phyloP scores from a whole-genome alignment of 805 yeast species.

The Yarrowia sp. region DNA sequence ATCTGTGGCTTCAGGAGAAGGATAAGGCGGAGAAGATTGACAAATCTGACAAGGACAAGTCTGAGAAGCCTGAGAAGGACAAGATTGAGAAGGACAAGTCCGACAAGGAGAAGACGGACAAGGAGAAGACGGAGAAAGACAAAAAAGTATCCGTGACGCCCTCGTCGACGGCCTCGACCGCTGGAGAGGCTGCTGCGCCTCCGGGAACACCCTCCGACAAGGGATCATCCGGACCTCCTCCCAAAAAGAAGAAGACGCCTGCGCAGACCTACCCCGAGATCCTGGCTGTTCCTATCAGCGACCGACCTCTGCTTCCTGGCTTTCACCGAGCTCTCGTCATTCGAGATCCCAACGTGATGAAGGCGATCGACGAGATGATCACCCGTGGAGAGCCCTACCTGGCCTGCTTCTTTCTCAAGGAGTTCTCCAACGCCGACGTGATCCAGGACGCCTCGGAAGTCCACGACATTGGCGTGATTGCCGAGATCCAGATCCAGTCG shows the following conservation, averaged over 20 bases:
- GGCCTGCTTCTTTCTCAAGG: constrained; percentile 24
- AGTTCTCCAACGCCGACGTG: constrained; percentile 20
- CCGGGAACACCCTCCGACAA: neutral
- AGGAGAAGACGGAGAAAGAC: constrained; percentile 6
- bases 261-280: constrained; percentile 25
- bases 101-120: constrained; percentile 15
- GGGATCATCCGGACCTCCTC: constrained; percentile 3
- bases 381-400: constrained; percentile 22
- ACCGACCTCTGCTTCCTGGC: constrained; percentile 21
- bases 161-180: constrained; percentile 4
- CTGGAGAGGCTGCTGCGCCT: constrained; percentile 1
- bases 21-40: constrained; percentile 3
- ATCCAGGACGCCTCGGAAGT: constrained; percentile 24
- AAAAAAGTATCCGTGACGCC: no score
- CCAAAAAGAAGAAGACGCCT: constrained; percentile 9
- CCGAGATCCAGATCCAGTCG: constrained; percentile 25
- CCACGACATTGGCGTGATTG: constrained; percentile 25
- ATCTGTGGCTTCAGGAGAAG: constrained; percentile 14
- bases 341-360: constrained; percentile 25
- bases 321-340: constrained; percentile 25
- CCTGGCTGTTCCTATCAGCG: constrained; percentile 17
- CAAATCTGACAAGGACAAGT: no score
- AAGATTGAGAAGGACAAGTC: neutral
- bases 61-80: neutral
- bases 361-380: constrained; percentile 25